Percentiles rank a stretch among this genome's conserved stretches.
These are phyloP conservation scores for Nemania bipapillata DNA, from an alignment of 2,329 filamentous ascomycete species.

Conservation along the genomic window DNA sequence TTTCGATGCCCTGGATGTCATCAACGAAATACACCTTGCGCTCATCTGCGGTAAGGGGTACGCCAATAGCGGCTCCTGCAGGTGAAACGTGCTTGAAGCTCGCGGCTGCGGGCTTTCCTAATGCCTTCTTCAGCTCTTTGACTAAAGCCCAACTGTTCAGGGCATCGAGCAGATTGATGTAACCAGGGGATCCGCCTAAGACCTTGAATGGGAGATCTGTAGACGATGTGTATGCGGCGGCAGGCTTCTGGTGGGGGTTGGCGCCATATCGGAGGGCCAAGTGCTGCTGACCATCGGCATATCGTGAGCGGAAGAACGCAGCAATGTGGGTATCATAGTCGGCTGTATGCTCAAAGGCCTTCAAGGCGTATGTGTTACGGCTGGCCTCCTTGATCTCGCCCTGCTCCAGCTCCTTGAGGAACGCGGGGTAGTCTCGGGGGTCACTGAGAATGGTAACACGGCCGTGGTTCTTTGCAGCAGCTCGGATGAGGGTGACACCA, in stretches of 20 bases:
- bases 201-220: conserved; percentile 92
- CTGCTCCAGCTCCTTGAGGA: conserved; percentile 87
- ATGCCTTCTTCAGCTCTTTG: conserved; percentile 90
- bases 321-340: conserved; percentile 96
- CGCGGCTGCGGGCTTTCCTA: conserved; percentile 88
- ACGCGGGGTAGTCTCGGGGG: conserved; percentile 91
- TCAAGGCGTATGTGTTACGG: conserved; percentile 90
- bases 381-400: conserved; percentile 87
- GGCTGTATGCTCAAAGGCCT: conserved; percentile 98
- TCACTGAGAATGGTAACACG: conserved; percentile 96
- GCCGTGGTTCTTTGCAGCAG: conserved; percentile 96
- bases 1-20: conserved; percentile 89
- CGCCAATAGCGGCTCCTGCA: conserved; percentile 92
- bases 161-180: conserved; percentile 96
- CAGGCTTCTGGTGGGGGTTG: conserved; percentile 98
- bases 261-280: conserved; percentile 90
- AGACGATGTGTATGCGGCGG: conserved; percentile 80
- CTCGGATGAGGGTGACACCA: conserved; percentile 93
- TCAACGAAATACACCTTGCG: conserved; percentile 98
- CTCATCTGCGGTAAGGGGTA: conserved; percentile 85
- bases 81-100: conserved; percentile 99
- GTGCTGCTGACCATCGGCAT: conserved; percentile 87
- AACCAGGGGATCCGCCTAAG: conserved; percentile 87
- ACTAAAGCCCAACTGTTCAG: conserved; percentile 97
- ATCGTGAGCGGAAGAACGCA: conserved; percentile 97